These are phyloP conservation scores for Clavulina sp. DNA, from an alignment of 768 basidiomycete species.

Conservation along the genomic window DNA sequence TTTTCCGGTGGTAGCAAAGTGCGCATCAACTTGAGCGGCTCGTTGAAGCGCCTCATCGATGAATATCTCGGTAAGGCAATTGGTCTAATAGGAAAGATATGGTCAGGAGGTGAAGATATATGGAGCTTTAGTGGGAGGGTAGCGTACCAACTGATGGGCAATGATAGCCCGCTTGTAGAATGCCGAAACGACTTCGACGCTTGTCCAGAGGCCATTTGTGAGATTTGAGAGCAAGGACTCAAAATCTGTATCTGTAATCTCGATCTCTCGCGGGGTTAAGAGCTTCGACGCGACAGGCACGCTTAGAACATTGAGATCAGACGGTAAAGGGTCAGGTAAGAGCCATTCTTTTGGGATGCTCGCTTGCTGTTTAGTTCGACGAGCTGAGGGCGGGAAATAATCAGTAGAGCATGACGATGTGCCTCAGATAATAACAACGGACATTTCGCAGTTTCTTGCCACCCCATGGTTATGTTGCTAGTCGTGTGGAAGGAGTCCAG, in stretches of 20 bases:
- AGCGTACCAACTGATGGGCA: conserved; percentile 58
- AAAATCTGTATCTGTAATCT: conserved; percentile 43
- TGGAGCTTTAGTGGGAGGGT: neutral
- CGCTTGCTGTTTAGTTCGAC: conserved; percentile 25
- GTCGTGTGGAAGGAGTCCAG: too few species aligned
- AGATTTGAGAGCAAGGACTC: conserved; percentile 35
- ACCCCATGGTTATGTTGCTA: too few species aligned
- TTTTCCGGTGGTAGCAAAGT: conserved; percentile 42
- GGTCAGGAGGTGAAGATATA: neutral
- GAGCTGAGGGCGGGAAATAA: too few species aligned
- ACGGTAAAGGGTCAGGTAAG: conserved; percentile 28
- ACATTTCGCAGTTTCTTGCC: too few species aligned
- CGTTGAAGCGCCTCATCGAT: conserved; percentile 47
- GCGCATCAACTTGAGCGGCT: conserved; percentile 48
- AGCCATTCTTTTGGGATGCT: conserved; percentile 51
- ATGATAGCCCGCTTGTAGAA: conserved; percentile 63
- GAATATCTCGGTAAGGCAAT: conserved; percentile 70
- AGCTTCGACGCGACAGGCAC: conserved; percentile 40
- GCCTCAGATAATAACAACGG: too few species aligned
- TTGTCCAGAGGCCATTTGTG: conserved; percentile 35
- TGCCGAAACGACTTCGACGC: conserved; percentile 50
- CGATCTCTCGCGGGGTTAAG: conserved; percentile 36
- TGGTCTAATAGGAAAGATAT: conserved; percentile 29
- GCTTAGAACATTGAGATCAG: conserved; percentile 32
- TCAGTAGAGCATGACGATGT: too few species aligned